Conservation (phyloP, 179 eudicot species). For the Silene noctiflora region DNA sequence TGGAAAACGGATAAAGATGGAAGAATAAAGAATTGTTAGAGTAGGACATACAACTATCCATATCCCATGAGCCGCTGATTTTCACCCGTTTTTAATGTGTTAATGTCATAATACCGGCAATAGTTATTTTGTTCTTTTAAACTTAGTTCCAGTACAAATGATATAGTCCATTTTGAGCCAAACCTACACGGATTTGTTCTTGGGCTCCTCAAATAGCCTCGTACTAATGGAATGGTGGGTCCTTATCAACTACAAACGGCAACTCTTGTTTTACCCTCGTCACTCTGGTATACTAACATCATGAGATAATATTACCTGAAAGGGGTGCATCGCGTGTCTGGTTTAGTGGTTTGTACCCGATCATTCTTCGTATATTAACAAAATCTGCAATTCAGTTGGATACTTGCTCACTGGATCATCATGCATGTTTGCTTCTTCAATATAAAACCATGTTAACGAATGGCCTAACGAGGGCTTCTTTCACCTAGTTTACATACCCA, state of each 20-base stretch:
- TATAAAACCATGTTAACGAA: neutral
- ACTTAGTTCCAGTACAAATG: too few relatives aligned
- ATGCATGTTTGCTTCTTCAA: conserved; percentile 32
- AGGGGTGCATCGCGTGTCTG: conserved; percentile 40
- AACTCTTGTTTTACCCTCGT: conserved; percentile 52
- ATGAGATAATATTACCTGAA: conserved; percentile 40
- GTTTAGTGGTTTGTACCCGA: conserved; percentile 41
- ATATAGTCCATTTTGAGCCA: too few relatives aligned
- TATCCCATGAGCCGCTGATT: neutral
- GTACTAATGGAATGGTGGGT: too few relatives aligned
- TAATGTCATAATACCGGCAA: neutral
- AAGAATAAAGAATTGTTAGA: too few relatives aligned
- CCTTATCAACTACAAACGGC: conserved; percentile 36
- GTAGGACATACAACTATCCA: neutral
- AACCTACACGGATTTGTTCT: too few relatives aligned
- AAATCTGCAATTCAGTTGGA: conserved; percentile 90
- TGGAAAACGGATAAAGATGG: too few relatives aligned
- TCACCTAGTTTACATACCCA: neutral
- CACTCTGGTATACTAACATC: conserved; percentile 57
- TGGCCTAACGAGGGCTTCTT: neutral
- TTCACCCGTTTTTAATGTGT: neutral
- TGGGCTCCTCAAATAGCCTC: too few relatives aligned
- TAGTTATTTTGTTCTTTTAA: too few relatives aligned
- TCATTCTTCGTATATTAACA: conserved; percentile 36
- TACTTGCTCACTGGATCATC: conserved; percentile 48